phyloP scores from a whole-genome alignment of 1,139 yeast genomes.

The Magnusiomyces tetraspermus region DNA sequence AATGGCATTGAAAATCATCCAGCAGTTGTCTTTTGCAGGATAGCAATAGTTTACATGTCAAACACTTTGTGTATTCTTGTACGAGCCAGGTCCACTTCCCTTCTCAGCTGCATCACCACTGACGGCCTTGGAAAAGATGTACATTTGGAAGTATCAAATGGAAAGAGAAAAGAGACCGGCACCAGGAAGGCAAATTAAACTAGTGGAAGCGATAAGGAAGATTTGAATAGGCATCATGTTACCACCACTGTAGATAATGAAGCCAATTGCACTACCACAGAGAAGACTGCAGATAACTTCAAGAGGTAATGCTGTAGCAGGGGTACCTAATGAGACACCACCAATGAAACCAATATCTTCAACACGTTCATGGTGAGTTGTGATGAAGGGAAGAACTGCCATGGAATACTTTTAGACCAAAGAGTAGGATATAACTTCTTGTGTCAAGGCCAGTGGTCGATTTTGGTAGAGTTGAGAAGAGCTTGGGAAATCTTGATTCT shows the following conservation, averaged over 20 bases:
- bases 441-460: constrained; percentile 24
- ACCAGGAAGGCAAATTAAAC: constrained; percentile 76
- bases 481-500: constrained; percentile 80
- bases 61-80: constrained; percentile 64
- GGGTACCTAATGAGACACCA: constrained; percentile 72
- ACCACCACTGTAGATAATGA: constrained; percentile 65
- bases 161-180: constrained; percentile 89
- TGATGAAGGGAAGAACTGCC: constrained; percentile 68
- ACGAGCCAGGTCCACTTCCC: constrained; percentile 92
- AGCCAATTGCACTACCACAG: constrained; percentile 61
- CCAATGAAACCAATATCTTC: constrained; percentile 85
- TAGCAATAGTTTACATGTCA: constrained; percentile 98
- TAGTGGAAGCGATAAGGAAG: constrained; percentile 73
- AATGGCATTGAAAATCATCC: constrained; percentile 90
- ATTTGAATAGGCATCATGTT: constrained; percentile 66
- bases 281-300: constrained; percentile 66
- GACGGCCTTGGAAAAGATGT: constrained; percentile 48
- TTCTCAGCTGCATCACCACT: constrained; percentile 85
- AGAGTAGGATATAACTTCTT: constrained; percentile 28
- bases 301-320: constrained; percentile 70
- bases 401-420: constrained; percentile 55
- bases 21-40: constrained; percentile 81
- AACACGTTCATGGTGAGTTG: constrained; percentile 77
- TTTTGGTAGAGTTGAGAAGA: constrained; percentile 39
- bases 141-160: constrained; percentile 79